Conservation (phyloP, 257 asterid genomes). For the Cynanchum wilfordii region DNA sequence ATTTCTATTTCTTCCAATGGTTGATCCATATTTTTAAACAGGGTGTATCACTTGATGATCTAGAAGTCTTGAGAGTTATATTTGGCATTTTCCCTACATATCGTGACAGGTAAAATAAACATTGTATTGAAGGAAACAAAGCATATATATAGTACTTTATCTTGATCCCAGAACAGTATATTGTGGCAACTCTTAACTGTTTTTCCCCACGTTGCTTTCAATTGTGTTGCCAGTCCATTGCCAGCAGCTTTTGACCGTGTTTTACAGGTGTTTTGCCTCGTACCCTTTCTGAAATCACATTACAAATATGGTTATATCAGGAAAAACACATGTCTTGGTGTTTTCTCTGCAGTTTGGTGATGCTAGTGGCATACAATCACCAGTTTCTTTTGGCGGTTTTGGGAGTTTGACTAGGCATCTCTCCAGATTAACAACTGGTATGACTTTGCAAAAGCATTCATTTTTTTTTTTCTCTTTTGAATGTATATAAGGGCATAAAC, state of each 20-base stretch:
- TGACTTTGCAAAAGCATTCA: background rate
- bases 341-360: conserved; percentile 78
- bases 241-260: conserved; percentile 82
- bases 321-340: conserved; percentile 19
- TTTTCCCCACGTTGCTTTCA: conserved; percentile 14
- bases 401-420: conserved; percentile 98
- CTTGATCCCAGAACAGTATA: background rate
- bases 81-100: conserved; percentile 92
- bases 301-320: conserved; percentile 19
- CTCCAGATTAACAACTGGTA: conserved; percentile 80
- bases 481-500: background rate
- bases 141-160: background rate
- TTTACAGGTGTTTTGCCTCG: conserved; percentile 55
- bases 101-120: conserved; percentile 66
- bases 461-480: background rate
- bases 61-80: conserved; percentile 78
- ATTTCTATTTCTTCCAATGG: background rate
- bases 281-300: conserved; percentile 15
- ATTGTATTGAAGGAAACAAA: background rate
- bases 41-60: conserved; percentile 59
- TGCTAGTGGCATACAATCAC: conserved; percentile 97
- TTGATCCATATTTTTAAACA: conserved; percentile 17
- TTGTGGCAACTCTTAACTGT: conserved; percentile 2
- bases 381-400: conserved; percentile 95
- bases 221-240: conserved; percentile 60